Evolutionary conservation across 1,284 basidiomycete genomes (phyloP).

Genomic region (Leccinum fallax): DNA sequence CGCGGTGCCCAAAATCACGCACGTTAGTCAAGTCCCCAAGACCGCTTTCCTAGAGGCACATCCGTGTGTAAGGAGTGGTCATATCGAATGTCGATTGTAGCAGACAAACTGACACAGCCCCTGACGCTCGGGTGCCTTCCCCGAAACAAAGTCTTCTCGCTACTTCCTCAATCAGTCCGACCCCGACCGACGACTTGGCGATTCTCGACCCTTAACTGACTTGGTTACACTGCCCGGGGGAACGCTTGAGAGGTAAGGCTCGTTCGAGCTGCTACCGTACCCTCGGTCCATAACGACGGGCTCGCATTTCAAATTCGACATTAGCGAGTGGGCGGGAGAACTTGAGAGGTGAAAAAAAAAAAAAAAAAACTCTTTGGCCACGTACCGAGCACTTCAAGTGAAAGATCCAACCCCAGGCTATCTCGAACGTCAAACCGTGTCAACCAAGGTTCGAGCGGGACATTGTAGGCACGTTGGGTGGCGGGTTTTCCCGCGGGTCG

Average conservation of each 20-base stretch:
- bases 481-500: too few relatives aligned
- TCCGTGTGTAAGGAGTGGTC: background rate
- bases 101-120: constrained; percentile 19
- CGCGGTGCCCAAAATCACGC: background rate
- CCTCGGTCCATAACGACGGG: too few relatives aligned
- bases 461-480: too few relatives aligned
- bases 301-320: too few relatives aligned
- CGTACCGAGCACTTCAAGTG: background rate
- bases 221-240: too few relatives aligned
- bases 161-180: too few relatives aligned
- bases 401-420: background rate
- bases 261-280: too few relatives aligned
- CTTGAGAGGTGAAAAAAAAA: background rate
- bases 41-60: constrained; percentile 15
- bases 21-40: constrained; percentile 4
- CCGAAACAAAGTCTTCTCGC: too few relatives aligned
- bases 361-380: background rate
- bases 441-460: constrained; percentile 21
- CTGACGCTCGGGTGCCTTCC: background rate
- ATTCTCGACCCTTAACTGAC: too few relatives aligned
- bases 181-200: too few relatives aligned
- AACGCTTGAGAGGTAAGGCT: too few relatives aligned
- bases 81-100: background rate
- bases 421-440: constrained; percentile 7
- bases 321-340: too few relatives aligned